phyloP scores from a whole-genome alignment of 169 alveolate species.

The Amoebophrya sp. region DNA sequence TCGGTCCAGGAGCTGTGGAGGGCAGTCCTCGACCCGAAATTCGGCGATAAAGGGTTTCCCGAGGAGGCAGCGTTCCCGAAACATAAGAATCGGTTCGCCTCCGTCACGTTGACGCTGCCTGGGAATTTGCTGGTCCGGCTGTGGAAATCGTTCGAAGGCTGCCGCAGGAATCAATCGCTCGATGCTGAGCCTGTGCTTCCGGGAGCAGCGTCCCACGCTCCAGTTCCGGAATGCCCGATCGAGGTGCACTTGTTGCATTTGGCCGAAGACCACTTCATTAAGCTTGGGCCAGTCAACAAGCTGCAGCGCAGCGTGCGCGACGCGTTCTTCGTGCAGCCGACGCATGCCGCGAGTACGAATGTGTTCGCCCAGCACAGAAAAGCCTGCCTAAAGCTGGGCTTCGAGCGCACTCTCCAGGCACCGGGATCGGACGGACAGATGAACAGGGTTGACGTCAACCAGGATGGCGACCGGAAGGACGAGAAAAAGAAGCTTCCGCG shows the following conservation, averaged over 20 bases:
- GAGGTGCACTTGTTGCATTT: background rate
- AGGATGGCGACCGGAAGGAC: background rate
- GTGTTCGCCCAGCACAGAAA: background rate
- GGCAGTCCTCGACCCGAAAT: background rate
- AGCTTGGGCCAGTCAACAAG: background rate
- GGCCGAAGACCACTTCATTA: background rate
- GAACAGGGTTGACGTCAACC: background rate
- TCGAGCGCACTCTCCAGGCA: background rate
- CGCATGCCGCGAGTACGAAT: background rate
- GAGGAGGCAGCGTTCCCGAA: background rate
- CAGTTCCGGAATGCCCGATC: background rate
- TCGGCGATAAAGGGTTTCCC: background rate
- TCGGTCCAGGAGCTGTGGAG: background rate
- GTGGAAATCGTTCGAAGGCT: background rate
- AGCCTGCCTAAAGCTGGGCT: background rate
- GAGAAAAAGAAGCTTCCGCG: background rate
- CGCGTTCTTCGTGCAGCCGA: background rate
- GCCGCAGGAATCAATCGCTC: background rate
- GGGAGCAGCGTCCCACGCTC: background rate
- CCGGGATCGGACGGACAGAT: background rate
- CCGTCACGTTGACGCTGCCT: background rate
- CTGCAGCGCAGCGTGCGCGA: background rate
- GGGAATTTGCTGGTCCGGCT: background rate
- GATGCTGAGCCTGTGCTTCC: background rate
- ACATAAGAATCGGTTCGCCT: background rate